Evolutionary conservation across 345 rosid genomes (phyloP).

Genomic region (Cardamine occulta): DNA sequence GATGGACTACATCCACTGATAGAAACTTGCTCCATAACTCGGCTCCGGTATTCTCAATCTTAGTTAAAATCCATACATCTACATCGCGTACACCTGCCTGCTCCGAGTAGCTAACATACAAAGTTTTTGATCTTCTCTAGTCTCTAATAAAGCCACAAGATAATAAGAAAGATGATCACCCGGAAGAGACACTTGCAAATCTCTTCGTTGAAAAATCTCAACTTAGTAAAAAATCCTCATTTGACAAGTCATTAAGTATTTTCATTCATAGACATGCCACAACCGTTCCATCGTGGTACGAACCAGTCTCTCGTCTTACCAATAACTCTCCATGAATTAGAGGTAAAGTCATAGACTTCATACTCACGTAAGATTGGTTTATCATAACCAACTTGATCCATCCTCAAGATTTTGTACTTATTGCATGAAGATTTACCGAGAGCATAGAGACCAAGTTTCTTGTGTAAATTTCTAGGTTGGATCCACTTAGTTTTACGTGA

Average conservation of each 20-base stretch:
- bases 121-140: constrained; percentile 9
- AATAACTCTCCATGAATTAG: too few relatives aligned
- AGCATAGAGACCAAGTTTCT: not conserved
- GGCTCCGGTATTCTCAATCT: not conserved
- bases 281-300: too few relatives aligned
- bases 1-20: not conserved
- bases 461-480: not conserved
- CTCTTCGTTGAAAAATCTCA: not conserved
- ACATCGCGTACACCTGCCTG: not conserved
- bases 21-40: not conserved
- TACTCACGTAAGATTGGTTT: too few relatives aligned
- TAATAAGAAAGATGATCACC: not conserved
- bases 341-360: too few relatives aligned
- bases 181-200: not conserved
- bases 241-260: too few relatives aligned
- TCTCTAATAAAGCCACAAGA: not conserved
- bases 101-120: not conserved
- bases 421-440: not conserved
- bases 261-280: too few relatives aligned
- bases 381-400: too few relatives aligned
- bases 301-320: too few relatives aligned
- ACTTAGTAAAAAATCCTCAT: not conserved
- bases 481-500: not conserved
- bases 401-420: not conserved
- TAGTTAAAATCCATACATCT: constrained; percentile 1